Evolutionary conservation across 192 early-diverging fungal genomes (phyloP).

Genomic region (Gryganskiella cystojenkinii): DNA sequence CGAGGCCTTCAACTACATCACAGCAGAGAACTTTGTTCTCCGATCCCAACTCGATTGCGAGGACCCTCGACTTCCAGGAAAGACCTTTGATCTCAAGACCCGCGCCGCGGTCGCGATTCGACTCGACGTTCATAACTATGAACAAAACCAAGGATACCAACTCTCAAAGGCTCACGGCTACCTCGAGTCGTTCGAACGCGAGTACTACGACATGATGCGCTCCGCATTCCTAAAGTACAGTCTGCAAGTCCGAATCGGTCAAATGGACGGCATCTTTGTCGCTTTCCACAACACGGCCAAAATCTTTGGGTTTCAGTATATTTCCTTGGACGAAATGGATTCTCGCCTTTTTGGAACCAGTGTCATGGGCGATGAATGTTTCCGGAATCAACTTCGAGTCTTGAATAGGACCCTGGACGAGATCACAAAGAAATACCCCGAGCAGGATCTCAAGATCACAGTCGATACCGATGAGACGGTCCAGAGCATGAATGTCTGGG

Average conservation of each 20-base stretch:
- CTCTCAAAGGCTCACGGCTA: conserved; percentile 74
- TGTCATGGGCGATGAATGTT: conserved; percentile 75
- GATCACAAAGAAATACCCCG: conserved; percentile 65
- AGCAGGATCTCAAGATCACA: conserved; percentile 55
- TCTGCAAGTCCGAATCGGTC: conserved; percentile 92
- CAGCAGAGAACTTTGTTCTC: conserved; percentile 77
- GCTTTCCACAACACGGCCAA: conserved; percentile 91
- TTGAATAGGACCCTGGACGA: conserved; percentile 74
- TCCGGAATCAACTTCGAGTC: conserved; percentile 69
- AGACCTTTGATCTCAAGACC: conserved; percentile 94
- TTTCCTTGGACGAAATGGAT: conserved; percentile 88
- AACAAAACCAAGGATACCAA: conserved; percentile 75
- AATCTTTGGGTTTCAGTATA: conserved; percentile 96
- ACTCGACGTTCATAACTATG: conserved; percentile 82
- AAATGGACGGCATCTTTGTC: conserved; percentile 96
- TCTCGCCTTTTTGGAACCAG: conserved; percentile 75
- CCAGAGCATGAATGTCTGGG: conserved; percentile 53
- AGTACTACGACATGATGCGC: conserved; percentile 95
- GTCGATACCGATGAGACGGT: conserved; percentile 50
- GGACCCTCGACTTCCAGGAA: conserved; percentile 76
- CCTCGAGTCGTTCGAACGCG: conserved; percentile 87
- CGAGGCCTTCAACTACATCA: conserved; percentile 78
- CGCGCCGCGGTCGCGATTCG: conserved; percentile 85
- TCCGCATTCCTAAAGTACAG: conserved; percentile 92
- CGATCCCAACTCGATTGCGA: conserved; percentile 92